Evolutionary conservation across 2,329 filamentous ascomycete species (phyloP).

Genomic region (Endoconidiophora laricicola): DNA sequence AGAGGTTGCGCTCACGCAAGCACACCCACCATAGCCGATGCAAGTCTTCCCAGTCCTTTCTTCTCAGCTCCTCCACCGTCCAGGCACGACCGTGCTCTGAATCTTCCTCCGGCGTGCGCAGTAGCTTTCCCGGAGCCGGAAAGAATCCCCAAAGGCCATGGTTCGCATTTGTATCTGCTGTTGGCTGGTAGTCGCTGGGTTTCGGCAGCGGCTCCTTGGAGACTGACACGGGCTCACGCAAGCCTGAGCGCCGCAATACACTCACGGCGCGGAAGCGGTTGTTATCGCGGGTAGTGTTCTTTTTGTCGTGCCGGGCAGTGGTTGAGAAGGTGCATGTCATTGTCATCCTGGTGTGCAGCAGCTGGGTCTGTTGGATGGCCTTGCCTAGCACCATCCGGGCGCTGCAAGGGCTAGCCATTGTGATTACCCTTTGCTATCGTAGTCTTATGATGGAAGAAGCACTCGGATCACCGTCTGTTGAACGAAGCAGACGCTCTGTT

Average conservation of each 20-base stretch:
- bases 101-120: slow-evolving; percentile 57
- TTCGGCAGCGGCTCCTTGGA: slow-evolving; percentile 55
- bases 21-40: slow-evolving; percentile 92
- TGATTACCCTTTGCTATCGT: neutral
- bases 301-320: slow-evolving; percentile 28
- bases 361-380: neutral
- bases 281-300: slow-evolving; percentile 48
- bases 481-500: no score
- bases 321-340: slow-evolving; percentile 32
- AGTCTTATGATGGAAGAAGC: no score
- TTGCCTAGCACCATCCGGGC: neutral
- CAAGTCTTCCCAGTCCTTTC: slow-evolving; percentile 86
- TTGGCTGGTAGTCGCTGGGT: slow-evolving; percentile 47
- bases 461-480: no score
- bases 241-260: slow-evolving; percentile 60
- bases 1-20: slow-evolving; percentile 73
- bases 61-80: slow-evolving; percentile 69
- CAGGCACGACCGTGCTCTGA: slow-evolving; percentile 62
- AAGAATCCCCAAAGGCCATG: slow-evolving; percentile 95
- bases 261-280: slow-evolving; percentile 72
- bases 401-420: slow-evolving; percentile 6
- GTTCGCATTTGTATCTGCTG: slow-evolving; percentile 45
- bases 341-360: neutral
- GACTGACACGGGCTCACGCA: slow-evolving; percentile 56
- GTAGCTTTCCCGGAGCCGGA: slow-evolving; percentile 46